These are phyloP conservation scores for Posidonia australis DNA, from an alignment of 106 monocot genomes.

Conservation along the genomic window DNA sequence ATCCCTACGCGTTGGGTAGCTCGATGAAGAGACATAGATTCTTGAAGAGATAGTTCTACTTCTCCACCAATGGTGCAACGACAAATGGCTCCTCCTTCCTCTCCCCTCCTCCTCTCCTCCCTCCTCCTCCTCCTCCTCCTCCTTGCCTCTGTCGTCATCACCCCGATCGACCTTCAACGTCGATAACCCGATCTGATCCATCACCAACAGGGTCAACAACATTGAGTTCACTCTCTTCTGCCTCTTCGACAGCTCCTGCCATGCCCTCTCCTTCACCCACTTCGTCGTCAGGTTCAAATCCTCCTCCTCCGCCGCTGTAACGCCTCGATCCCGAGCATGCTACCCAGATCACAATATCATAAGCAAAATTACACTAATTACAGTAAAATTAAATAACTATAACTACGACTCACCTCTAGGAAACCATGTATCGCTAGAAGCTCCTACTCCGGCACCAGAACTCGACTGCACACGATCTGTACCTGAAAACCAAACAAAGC, in stretches of 20 bases:
- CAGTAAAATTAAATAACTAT: too few species aligned
- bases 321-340: too few species aligned
- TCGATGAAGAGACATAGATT: background rate
- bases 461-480: too few species aligned
- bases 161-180: slow-evolving; percentile 24
- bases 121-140: slow-evolving; percentile 14
- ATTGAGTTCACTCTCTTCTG: slow-evolving; percentile 33
- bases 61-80: background rate
- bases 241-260: slow-evolving; percentile 42
- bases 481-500: too few species aligned
- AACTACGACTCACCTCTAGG: too few species aligned
- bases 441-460: too few species aligned
- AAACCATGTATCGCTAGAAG: too few species aligned
- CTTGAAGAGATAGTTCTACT: background rate
- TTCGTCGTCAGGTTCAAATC: slow-evolving; percentile 45
- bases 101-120: slow-evolving; percentile 8
- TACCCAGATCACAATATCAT: too few species aligned
- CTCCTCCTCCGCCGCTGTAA: too few species aligned
- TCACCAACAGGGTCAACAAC: slow-evolving; percentile 32
- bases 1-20: background rate
- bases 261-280: slow-evolving; percentile 53
- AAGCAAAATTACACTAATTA: too few species aligned
- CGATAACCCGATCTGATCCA: slow-evolving; percentile 46
- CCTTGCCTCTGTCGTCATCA: slow-evolving; percentile 4
- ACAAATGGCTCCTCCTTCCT: slow-evolving; percentile 15